Base-by-base conservation (phyloP, 2,329 filamentous ascomycete species). In the Apiospora rasikravindrae region DNA sequence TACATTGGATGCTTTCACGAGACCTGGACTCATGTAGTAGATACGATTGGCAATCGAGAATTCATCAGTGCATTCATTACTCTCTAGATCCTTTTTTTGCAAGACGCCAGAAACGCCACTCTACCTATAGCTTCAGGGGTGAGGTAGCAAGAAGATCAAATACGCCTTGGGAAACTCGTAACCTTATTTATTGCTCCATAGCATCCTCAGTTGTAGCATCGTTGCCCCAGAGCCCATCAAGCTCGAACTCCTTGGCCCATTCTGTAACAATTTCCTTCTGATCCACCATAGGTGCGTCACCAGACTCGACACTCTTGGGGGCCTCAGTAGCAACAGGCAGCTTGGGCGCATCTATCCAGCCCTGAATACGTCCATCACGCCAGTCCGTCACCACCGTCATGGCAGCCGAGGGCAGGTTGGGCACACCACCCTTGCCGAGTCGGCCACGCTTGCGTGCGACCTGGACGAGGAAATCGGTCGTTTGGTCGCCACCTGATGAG, bases 371-470 rank as follows among this genome's bases (percentile, higher is more conserved):
- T 37, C 95, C 96, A 81, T 98, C 96, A 77, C 96, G 90, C 94
- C 96, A 97, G 85, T 99, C 96, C n/a, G 91, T 96, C 72, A 99
- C 91, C 71, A 99, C 95, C 0, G 94, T 93, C 88, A 96, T 96
- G 74, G 96, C 96, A 10, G 96, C 96, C 70, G 93, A 91, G 76
- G 91, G 88, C 73, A 98, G 83, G 82, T 98, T 99, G 61, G 96
- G 96, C 22, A 98, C 88, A 74, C 96, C 96, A 26, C 96, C 95
- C 77, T 93, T 92, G 69, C 96, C 94, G 22, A 99, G 87, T 72
- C 96, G 88, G 70, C 96, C 96, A 73, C 96, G 90, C 86, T 98
- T 98, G 78, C 96, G 90, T 6, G 96, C 96, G 16, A 99, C 96
- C 81, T 99, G 96, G 70, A 98, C 91, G 47, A 99, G 84, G 85